These are phyloP conservation scores for Naumovozyma dairenensis DNA, from an alignment of 805 yeast species.

Conservation along the genomic window DNA sequence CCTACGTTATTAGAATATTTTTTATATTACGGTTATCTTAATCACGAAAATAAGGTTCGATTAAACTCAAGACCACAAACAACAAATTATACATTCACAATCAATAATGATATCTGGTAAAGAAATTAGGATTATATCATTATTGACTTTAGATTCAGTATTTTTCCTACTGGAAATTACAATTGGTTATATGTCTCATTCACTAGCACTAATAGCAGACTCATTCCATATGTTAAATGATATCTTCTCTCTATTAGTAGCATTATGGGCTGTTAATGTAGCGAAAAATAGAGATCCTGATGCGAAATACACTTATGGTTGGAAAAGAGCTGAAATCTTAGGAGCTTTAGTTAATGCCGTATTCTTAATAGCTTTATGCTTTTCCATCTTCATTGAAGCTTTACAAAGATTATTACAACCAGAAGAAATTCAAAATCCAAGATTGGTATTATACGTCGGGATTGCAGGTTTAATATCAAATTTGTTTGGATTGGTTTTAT, in stretches of 20 bases:
- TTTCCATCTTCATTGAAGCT: conserved; percentile 86
- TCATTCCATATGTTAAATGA: conserved; percentile 96
- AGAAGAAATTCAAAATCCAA: conserved; percentile 66
- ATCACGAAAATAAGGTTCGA: no score
- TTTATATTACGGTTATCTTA: no score
- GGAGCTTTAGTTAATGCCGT: conserved; percentile 94
- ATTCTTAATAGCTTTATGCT: conserved; percentile 79
- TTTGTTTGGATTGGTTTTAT: conserved; percentile 68
- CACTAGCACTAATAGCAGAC: conserved; percentile 89
- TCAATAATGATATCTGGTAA: conserved; percentile 30
- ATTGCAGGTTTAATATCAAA: conserved; percentile 72
- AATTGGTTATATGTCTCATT: conserved; percentile 86
- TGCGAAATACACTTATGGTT: conserved; percentile 85
- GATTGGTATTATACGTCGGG: conserved; percentile 73
- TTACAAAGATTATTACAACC: conserved; percentile 79
- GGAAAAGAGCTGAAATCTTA: conserved; percentile 94
- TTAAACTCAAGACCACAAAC: no score
- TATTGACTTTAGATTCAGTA: conserved; percentile 63
- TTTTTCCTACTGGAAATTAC: conserved; percentile 81
- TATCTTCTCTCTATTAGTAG: conserved; percentile 77
- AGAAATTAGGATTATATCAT: conserved; percentile 59
- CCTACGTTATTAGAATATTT: no score
- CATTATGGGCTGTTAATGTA: conserved; percentile 90
- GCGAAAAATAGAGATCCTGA: conserved; percentile 73
- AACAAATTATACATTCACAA: no score